Conservation (phyloP, 1,284 basidiomycete genomes). For the Trichosporon sp. region DNA sequence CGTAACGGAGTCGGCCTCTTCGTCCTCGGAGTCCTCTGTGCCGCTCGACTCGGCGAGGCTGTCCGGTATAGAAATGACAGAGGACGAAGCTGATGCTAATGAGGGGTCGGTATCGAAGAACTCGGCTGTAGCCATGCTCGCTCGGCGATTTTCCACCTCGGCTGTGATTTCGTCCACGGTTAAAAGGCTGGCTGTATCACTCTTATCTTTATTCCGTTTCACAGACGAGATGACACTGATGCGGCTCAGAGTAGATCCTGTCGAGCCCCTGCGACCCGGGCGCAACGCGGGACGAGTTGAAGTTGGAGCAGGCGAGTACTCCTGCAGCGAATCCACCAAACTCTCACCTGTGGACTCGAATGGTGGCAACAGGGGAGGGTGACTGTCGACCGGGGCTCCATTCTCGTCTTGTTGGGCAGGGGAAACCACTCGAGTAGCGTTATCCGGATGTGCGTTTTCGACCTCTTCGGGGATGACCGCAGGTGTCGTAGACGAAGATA, state of each 20-base stretch:
- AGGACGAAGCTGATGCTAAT: neutral
- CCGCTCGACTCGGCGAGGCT: conserved; percentile 42
- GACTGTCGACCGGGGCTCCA: conserved; percentile 13
- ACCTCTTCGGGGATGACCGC: conserved; percentile 41
- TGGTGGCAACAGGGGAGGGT: conserved; percentile 64
- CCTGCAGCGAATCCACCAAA: conserved; percentile 67
- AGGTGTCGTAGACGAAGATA: conserved; percentile 19
- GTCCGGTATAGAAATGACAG: neutral
- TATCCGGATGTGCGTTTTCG: conserved; percentile 10
- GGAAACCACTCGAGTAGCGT: neutral
- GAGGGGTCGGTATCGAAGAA: conserved; percentile 23
- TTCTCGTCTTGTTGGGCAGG: neutral
- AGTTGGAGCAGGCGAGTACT: conserved; percentile 27
- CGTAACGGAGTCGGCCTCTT: conserved; percentile 34
- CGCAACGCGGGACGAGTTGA: conserved; percentile 37
- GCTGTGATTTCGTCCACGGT: conserved; percentile 98
- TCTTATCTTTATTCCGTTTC: conserved; percentile 69
- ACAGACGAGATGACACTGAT: conserved; percentile 76
- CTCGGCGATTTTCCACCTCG: conserved; percentile 79
- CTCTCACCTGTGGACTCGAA: conserved; percentile 72
- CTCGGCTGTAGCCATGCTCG: conserved; percentile 51
- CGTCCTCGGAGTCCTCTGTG: conserved; percentile 44
- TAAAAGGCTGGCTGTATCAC: conserved; percentile 83
- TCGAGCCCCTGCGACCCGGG: conserved; percentile 53
- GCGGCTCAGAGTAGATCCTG: conserved; percentile 52